Conservation (phyloP, 2,329 filamentous ascomycete genomes). For the Phaeosphaeriaceae sp. region DNA sequence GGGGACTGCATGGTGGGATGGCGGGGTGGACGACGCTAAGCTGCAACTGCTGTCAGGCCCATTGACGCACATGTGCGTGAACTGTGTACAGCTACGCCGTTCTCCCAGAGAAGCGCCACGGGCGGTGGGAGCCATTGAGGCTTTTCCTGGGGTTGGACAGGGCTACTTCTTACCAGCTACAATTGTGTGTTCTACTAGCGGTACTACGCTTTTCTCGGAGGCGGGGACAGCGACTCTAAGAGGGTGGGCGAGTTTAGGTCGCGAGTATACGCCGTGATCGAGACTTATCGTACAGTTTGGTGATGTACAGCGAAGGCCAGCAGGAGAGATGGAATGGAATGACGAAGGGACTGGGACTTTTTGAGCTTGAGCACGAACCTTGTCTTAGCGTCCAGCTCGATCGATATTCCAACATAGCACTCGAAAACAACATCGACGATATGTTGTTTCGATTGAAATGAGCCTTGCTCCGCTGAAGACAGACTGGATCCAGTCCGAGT, state of each 20-base stretch:
- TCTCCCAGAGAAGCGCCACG: neutral
- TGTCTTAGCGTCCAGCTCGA: constrained; percentile 8
- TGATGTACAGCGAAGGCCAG: constrained; percentile 6
- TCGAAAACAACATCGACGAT: too few species aligned
- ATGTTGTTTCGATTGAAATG: too few species aligned
- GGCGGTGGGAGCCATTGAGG: neutral
- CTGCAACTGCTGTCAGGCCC: constrained; percentile 19
- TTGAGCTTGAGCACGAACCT: constrained; percentile 28
- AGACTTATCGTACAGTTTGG: constrained; percentile 37
- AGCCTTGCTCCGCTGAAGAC: too few species aligned
- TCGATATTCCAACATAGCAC: too few species aligned
- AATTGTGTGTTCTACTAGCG: neutral
- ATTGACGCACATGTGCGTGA: constrained; percentile 23
- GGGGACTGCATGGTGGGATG: constrained; percentile 40
- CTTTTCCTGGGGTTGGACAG: neutral
- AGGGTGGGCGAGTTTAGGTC: constrained; percentile 38
- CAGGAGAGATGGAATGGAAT: constrained; percentile 23
- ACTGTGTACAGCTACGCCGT: constrained; percentile 10
- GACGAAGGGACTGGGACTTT: constrained; percentile 27
- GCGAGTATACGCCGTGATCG: constrained; percentile 37
- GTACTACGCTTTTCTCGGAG: neutral
- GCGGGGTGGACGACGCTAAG: constrained; percentile 46
- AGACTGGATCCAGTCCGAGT: too few species aligned
- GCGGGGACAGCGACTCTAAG: constrained; percentile 2
- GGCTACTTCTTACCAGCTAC: neutral